These are phyloP conservation scores for Silybum marianum DNA, from an alignment of 129 eudicot genomes.

Conservation along the genomic window DNA sequence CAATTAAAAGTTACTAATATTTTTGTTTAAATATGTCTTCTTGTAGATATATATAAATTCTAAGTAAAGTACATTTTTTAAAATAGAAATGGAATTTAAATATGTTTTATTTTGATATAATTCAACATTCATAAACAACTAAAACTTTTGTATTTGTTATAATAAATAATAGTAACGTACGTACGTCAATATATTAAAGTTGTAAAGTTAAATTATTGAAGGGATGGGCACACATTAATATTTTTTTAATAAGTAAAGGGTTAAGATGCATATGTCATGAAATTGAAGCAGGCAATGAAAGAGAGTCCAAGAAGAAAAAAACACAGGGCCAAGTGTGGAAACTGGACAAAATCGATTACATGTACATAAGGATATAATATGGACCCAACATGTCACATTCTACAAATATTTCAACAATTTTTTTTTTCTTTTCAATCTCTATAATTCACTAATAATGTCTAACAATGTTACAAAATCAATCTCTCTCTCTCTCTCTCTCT, in stretches of 20 bases:
- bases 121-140: no score
- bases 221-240: slow-evolving; percentile 9
- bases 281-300: slow-evolving; percentile 7
- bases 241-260: neutral
- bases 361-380: slow-evolving; percentile 1
- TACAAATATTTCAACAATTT: neutral
- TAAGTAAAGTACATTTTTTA: no score
- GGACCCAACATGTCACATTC: slow-evolving; percentile 15
- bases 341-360: neutral
- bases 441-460: neutral
- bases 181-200: no score
- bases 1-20: no score
- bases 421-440: neutral
- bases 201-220: neutral
- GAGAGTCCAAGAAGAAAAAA: slow-evolving; percentile 18
- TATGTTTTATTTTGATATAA: no score
- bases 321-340: slow-evolving; percentile 19
- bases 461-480: neutral
- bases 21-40: no score
- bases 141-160: no score
- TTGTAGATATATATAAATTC: no score
- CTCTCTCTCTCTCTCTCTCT: no score
- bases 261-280: slow-evolving; percentile 20
- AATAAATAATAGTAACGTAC: no score
- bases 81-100: no score